Base-by-base conservation (phyloP, 2,329 filamentous ascomycete genomes). In the Tolypocladium pustulatum region DNA sequence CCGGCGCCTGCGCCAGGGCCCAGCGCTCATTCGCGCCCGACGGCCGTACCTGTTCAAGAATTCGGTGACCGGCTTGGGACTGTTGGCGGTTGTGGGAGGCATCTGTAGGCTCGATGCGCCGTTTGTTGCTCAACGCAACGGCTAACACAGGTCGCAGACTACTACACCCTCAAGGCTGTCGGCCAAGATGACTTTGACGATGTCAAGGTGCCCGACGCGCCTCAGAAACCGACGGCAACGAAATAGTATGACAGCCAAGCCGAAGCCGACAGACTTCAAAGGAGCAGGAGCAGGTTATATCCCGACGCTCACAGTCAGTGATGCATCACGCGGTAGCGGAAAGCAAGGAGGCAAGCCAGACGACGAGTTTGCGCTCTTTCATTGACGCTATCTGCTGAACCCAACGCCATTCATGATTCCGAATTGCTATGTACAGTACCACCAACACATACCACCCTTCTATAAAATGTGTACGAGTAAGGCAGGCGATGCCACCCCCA, bases 101-200 rank as follows among this genome's bases (percentile, higher is more conserved):
- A 89, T 99, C 66, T 99, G 94, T 99, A 84, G 63, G 90, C 83
- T n/a, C n/a, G 57, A 43, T 55, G 46, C 32, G n/a, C 4, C 22
- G 15, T 22, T 9, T 13, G 1, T 12, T 13, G 10, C 40, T 2
- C 9, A 27, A 15, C 13, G 7, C 15, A 6, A 13, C n/a, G 15
- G 54, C 65, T 67, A 59, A 68, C 58, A 40, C 32, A 22, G 52
- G 20, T 20, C 6, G 53, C 59, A 84, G 82, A 84, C 67, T 75
- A 75, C 65, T 85, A 84, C 69, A 85, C 82, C 4, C 88, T 99
- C 70, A 83, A 80, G 64, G 91, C 90, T 58, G 89, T 99, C 69
- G 91, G 93, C 51, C 94, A 97, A 75, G 94, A 97, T 73, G 90
- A 97, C 65, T 99, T 99, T 76, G 90, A 92, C 59, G 94, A 99